phyloP scores from a whole-genome alignment of 345 rosid genomes.

The Salix suchowensis region DNA sequence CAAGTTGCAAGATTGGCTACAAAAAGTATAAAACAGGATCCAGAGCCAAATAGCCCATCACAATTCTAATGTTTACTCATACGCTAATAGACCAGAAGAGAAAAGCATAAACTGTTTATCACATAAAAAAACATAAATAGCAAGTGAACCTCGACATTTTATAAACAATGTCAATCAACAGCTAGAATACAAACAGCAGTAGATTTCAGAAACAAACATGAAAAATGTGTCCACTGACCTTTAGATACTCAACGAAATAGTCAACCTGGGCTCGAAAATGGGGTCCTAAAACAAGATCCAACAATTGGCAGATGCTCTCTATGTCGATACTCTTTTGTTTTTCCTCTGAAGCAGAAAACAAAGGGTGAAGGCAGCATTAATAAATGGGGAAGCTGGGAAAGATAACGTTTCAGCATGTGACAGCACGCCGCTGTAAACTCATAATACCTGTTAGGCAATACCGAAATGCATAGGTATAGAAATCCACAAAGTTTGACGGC shows the following conservation, averaged over 20 bases:
- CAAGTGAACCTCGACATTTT: neutral
- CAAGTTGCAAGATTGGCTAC: neutral
- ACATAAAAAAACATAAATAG: neutral
- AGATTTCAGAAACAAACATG: neutral
- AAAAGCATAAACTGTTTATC: neutral
- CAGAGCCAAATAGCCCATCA: neutral
- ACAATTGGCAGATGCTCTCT: slow-evolving; percentile 34
- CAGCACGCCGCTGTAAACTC: neutral
- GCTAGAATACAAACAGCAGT: neutral
- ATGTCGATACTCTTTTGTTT: slow-evolving; percentile 38
- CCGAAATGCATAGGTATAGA: slow-evolving; percentile 29
- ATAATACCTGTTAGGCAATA: slow-evolving; percentile 34
- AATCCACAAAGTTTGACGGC: slow-evolving; percentile 29
- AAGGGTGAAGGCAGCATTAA: neutral
- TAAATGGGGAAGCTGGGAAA: neutral
- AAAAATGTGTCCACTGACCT: slow-evolving; percentile 16
- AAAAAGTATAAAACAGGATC: neutral
- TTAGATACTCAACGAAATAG: slow-evolving; percentile 27
- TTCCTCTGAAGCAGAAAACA: slow-evolving; percentile 21
- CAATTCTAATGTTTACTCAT: neutral
- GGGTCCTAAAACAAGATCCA: slow-evolving; percentile 33
- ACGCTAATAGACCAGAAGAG: neutral
- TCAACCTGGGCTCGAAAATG: slow-evolving; percentile 30
- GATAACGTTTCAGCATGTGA: neutral
- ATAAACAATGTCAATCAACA: neutral